Percentiles rank a stretch among this genome's conserved stretches.
Conservation (phyloP, 1,284 basidiomycete species). For the Pterula multifida region DNA sequence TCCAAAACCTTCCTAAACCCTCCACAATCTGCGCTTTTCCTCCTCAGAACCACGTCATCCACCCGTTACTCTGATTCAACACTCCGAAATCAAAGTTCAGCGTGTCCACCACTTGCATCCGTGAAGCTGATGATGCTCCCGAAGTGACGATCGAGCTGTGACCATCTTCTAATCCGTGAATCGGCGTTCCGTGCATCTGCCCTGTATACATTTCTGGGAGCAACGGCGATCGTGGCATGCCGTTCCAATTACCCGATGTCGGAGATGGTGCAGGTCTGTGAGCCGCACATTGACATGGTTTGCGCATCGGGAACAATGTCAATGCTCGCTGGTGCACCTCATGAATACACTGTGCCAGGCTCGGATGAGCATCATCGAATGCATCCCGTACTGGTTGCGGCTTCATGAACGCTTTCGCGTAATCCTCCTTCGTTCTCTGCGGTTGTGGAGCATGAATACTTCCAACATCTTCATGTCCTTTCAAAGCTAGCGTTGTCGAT, state of each 20-base stretch:
- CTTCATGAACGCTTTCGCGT: constrained; percentile 9
- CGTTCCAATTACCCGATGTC: constrained; percentile 27
- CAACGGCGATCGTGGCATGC: constrained; percentile 7
- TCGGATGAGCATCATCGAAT: constrained; percentile 25
- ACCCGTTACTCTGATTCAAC: constrained; percentile 26
- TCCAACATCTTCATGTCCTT: constrained; percentile 26
- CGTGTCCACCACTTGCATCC: constrained; percentile 26
- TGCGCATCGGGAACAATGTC: constrained; percentile 26
- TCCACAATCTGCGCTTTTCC: constrained; percentile 3
- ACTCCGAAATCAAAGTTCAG: constrained; percentile 34
- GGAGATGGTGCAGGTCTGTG: constrained; percentile 20
- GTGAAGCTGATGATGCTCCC: constrained; percentile 17
- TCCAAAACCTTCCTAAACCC: background rate
- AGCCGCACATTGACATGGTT: constrained; percentile 27
- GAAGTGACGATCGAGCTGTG: background rate
- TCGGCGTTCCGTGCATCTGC: constrained; percentile 1
- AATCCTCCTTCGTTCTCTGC: constrained; percentile 9
- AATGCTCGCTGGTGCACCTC: constrained; percentile 31
- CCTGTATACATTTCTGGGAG: constrained; percentile 13
- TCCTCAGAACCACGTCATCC: constrained; percentile 32
- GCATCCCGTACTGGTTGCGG: constrained; percentile 17
- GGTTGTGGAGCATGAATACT: constrained; percentile 10
- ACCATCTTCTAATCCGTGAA: background rate
- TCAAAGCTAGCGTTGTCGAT: constrained; percentile 26
- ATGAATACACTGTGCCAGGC: constrained; percentile 29